phyloP scores from a whole-genome alignment of 2,329 filamentous ascomycete species.

The Thelonectria rubi region DNA sequence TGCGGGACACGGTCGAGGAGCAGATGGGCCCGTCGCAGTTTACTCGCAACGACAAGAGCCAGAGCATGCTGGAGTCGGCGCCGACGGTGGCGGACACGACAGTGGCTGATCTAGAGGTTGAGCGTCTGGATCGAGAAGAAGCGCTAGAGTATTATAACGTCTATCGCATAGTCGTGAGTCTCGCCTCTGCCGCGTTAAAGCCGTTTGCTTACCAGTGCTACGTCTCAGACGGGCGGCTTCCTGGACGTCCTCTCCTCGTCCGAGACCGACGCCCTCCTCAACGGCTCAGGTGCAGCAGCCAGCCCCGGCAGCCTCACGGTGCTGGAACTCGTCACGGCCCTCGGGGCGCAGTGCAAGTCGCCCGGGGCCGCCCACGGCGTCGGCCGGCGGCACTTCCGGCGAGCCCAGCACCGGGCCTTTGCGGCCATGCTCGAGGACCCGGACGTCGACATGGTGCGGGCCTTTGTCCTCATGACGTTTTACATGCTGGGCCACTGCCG shows the following conservation, averaged over 20 bases:
- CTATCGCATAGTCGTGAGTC: slow-evolving; percentile 32
- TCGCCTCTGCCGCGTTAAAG: rapidly evolving
- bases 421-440: slow-evolving; percentile 39
- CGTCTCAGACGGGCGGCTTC: slow-evolving; percentile 46
- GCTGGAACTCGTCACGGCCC: slow-evolving; percentile 36
- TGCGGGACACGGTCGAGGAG: slow-evolving; percentile 37
- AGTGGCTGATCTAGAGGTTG: not conserved
- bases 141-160: slow-evolving; percentile 32
- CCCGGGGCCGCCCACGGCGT: slow-evolving; percentile 22
- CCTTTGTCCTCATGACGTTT: slow-evolving; percentile 68
- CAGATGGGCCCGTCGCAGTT: slow-evolving; percentile 41
- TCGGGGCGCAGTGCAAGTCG: slow-evolving; percentile 41
- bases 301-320: slow-evolving; percentile 15
- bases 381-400: slow-evolving; percentile 54
- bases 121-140: slow-evolving; percentile 7
- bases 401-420: slow-evolving; percentile 46
- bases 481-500: slow-evolving; percentile 71
- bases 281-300: slow-evolving; percentile 15
- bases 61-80: slow-evolving; percentile 42
- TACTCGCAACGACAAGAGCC: slow-evolving; percentile 42
- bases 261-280: slow-evolving; percentile 42
- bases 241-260: slow-evolving; percentile 45
- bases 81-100: slow-evolving; percentile 24
- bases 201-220: not conserved
- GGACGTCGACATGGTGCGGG: slow-evolving; percentile 39